These are phyloP conservation scores for Elsinoe australis DNA, from an alignment of 2,329 filamentous ascomycete species.

Conservation along the genomic window DNA sequence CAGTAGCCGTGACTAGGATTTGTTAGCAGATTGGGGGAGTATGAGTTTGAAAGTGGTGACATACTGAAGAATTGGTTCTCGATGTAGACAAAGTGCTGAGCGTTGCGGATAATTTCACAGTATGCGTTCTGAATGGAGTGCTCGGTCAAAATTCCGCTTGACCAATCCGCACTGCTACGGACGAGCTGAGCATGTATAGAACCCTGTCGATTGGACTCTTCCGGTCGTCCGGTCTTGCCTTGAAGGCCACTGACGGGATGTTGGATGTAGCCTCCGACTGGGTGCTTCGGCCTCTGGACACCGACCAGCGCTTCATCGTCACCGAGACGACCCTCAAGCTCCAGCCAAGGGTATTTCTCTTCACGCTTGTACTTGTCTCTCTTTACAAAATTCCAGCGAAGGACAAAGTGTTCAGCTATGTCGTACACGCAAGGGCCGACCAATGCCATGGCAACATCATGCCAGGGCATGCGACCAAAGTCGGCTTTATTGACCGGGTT, in stretches of 20 bases:
- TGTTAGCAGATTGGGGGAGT: not conserved
- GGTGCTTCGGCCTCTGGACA: constrained; percentile 81
- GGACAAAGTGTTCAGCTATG: constrained; percentile 88
- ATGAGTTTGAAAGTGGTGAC: constrained; percentile 19
- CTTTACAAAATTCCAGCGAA: constrained; percentile 96
- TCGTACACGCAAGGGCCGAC: constrained; percentile 85
- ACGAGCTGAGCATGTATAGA: constrained; percentile 76
- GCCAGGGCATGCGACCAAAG: constrained; percentile 95
- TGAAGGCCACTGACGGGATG: constrained; percentile 68
- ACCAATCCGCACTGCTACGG: constrained; percentile 90
- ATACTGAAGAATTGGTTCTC: constrained; percentile 95
- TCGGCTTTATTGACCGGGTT: constrained; percentile 90
- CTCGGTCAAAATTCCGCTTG: constrained; percentile 76
- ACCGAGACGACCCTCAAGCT: constrained; percentile 65
- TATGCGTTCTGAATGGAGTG: constrained; percentile 86
- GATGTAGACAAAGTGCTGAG: constrained; percentile 91
- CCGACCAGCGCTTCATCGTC: constrained; percentile 78
- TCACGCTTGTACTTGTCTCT: constrained; percentile 96
- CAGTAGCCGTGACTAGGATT: constrained; percentile 67
- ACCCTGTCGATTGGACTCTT: constrained; percentile 47
- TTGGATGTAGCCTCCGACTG: constrained; percentile 76
- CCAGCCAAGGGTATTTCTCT: constrained; percentile 73
- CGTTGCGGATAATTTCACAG: constrained; percentile 72
- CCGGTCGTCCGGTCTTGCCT: constrained; percentile 51
- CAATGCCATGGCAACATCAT: constrained; percentile 89